Conservation (phyloP, 23 red algal species). For the Rhodosorus marinus region DNA sequence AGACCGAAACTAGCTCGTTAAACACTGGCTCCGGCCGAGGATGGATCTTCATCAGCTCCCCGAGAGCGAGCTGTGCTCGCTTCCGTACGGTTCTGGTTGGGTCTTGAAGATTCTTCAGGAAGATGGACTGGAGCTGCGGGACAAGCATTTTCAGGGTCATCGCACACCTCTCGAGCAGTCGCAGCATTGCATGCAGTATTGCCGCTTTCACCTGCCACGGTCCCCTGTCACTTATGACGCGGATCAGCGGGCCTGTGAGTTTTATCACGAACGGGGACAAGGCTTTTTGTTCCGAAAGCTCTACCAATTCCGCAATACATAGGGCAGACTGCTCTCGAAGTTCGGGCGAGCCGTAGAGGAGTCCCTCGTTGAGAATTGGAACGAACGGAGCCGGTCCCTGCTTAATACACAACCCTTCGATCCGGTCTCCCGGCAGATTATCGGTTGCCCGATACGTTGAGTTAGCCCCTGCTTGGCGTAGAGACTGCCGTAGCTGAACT, state of each 20-base stretch:
- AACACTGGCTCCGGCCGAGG: slow-evolving; percentile 35
- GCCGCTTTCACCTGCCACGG: slow-evolving; percentile 71
- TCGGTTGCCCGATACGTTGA: too few species aligned
- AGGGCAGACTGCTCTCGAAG: slow-evolving; percentile 61
- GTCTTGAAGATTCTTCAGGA: slow-evolving; percentile 53
- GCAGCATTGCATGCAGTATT: slow-evolving; percentile 28
- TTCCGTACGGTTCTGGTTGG: slow-evolving; percentile 26
- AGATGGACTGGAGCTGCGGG: slow-evolving; percentile 72
- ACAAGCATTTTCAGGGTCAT: slow-evolving; percentile 27
- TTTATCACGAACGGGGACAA: slow-evolving; percentile 33
- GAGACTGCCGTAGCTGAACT: slow-evolving; percentile 18
- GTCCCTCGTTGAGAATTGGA: slow-evolving; percentile 11
- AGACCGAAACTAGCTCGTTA: slow-evolving; percentile 22
- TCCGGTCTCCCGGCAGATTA: too few species aligned
- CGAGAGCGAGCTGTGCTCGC: slow-evolving; percentile 27
- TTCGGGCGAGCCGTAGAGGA: slow-evolving; percentile 24
- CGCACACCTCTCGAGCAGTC: slow-evolving; percentile 8
- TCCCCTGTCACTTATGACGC: slow-evolving; percentile 58
- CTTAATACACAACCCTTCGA: slow-evolving; percentile 9
- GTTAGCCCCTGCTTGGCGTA: slow-evolving; percentile 14
- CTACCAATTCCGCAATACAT: slow-evolving; percentile 39
- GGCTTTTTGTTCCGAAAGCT: slow-evolving; percentile 17
- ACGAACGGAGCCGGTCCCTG: slow-evolving; percentile 27
- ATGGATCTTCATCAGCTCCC: slow-evolving; percentile 17
- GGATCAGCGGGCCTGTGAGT: slow-evolving; percentile 61